Percentiles rank a stretch among this genome's conserved stretches.
phyloP scores from a whole-genome alignment of 1,139 yeast species.

The Scheffersomyces stambukii region DNA sequence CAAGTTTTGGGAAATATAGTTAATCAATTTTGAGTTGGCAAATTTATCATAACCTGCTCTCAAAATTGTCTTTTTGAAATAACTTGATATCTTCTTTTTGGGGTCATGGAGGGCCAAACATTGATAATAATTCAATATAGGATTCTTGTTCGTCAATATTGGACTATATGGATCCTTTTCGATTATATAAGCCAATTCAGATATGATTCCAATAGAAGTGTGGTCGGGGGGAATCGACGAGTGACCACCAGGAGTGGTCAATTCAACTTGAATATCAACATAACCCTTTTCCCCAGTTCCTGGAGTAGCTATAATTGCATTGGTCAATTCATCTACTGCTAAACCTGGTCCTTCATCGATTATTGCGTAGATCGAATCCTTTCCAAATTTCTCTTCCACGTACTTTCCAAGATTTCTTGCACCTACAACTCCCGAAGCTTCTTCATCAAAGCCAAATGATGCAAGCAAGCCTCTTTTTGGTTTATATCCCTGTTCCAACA shows the following conservation, averaged over 20 bases:
- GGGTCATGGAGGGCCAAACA: conserved; percentile 35
- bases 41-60: conserved; percentile 30
- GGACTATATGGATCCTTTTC: conserved; percentile 36
- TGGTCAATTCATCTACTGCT: conserved; percentile 20
- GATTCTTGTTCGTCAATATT: conserved; percentile 29
- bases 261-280: conserved; percentile 26
- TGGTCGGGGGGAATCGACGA: conserved; percentile 45
- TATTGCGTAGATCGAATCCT: conserved; percentile 34
- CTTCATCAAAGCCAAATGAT: conserved; percentile 46
- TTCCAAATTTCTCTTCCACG: conserved; percentile 30
- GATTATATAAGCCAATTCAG: conserved; percentile 35
- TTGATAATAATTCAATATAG: conserved; percentile 27
- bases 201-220: conserved; percentile 41
- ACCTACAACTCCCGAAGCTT: conserved; percentile 33
- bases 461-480: conserved; percentile 37
- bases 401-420: conserved; percentile 27
- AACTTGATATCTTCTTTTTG: conserved; percentile 15
- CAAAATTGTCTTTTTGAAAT: conserved; percentile 23
- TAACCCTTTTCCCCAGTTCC: conserved; percentile 43
- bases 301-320: conserved; percentile 33
- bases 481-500: conserved; percentile 22
- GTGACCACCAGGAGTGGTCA: conserved; percentile 44
- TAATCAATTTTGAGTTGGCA: conserved; percentile 26
- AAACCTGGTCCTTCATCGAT: conserved; percentile 43
- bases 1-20: conserved; percentile 13